These are phyloP conservation scores for Jaminaea rosea DNA, from an alignment of 1,284 basidiomycete species.

Conservation along the genomic window DNA sequence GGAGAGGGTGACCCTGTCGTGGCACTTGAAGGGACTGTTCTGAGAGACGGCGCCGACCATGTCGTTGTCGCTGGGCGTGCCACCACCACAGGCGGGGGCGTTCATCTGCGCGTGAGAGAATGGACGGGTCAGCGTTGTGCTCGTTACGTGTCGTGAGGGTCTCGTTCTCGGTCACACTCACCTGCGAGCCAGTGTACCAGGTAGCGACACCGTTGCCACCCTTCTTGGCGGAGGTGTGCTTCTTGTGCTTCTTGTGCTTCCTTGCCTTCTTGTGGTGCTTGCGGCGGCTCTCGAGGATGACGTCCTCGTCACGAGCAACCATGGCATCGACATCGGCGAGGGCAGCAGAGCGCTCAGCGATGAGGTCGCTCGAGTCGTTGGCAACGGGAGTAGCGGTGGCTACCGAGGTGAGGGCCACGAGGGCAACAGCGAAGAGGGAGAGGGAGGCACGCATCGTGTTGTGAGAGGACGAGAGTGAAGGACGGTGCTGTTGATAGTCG, in stretches of 20 bases:
- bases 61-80: conserved; percentile 24
- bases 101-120: conserved; percentile 27
- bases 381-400: background rate
- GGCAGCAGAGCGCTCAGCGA: background rate
- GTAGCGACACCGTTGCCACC: background rate
- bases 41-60: conserved; percentile 31
- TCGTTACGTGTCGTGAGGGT: too few species aligned
- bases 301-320: too few species aligned
- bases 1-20: conserved; percentile 17
- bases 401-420: background rate
- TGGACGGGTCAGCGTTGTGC: too few species aligned
- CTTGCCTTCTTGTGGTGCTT: too few species aligned
- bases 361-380: too few species aligned
- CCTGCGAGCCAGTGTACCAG: conserved; percentile 2
- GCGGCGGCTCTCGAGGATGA: too few species aligned
- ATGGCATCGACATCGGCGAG: background rate
- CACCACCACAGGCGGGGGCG: conserved; percentile 40
- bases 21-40: conserved; percentile 27
- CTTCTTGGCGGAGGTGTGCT: background rate
- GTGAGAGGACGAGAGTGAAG: too few species aligned
- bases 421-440: background rate
- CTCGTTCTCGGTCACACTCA: too few species aligned
- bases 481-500: too few species aligned
- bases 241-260: too few species aligned
- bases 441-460: background rate